Conservation (phyloP, 352 stramenopile genomes). For the Phytophthora fragariae region DNA sequence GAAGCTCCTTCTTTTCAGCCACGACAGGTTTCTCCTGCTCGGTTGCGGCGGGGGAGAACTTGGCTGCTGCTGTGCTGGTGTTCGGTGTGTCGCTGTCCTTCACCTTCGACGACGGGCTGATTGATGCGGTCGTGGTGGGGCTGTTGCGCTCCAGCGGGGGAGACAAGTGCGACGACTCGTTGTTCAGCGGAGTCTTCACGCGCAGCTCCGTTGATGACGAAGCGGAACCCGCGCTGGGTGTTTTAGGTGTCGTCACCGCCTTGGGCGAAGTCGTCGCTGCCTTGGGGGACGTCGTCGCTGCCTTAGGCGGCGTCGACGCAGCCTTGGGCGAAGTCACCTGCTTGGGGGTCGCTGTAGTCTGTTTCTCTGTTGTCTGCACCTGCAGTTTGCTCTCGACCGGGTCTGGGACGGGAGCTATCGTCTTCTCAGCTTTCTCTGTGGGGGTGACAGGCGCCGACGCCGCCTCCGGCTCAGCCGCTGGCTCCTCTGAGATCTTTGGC, state of each 20-base stretch:
- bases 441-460: background rate
- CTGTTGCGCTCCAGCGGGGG: slow-evolving; percentile 56
- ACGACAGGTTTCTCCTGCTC: slow-evolving; percentile 15
- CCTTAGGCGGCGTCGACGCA: background rate
- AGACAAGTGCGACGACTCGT: slow-evolving; percentile 60
- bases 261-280: slow-evolving; percentile 4
- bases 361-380: slow-evolving; percentile 14
- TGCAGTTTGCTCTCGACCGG: slow-evolving; percentile 26
- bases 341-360: slow-evolving; percentile 11
- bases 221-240: background rate
- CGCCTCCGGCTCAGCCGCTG: slow-evolving; percentile 1
- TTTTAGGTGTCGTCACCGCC: background rate
- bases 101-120: slow-evolving; percentile 60
- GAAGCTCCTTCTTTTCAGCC: slow-evolving; percentile 28
- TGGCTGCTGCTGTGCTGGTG: slow-evolving; percentile 32
- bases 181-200: slow-evolving; percentile 55
- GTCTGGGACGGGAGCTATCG: background rate
- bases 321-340: background rate
- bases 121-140: slow-evolving; percentile 48
- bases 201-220: slow-evolving; percentile 40
- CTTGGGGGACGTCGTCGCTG: background rate
- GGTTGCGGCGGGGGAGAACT: slow-evolving; percentile 32
- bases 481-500: slow-evolving; percentile 14
- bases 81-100: slow-evolving; percentile 51
- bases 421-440: slow-evolving; percentile 13